Evolutionary conservation across 176 grass and related monocot genomes (phyloP), one percentile per base, ranked within the genome.

Genomic region (Poa annua): DNA sequence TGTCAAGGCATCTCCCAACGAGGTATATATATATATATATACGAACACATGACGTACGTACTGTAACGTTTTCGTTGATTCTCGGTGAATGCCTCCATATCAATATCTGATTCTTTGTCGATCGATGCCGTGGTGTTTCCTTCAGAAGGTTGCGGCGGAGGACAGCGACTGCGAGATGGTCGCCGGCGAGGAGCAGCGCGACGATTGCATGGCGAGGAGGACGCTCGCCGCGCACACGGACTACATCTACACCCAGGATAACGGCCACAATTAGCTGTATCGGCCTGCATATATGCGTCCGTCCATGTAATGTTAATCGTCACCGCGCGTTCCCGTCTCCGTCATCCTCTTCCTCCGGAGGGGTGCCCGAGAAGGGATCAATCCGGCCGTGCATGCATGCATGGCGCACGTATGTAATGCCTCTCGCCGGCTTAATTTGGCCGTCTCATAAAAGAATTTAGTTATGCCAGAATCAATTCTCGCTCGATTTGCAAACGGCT

Each of bases 161-260:
- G 49, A 33, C 3, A n/a, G 3, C 20, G 82, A 71, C 10, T 92
- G 93, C 75, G 80, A 90, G 45, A 74, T 0, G 74, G 77, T 73
- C 5, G 84, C 66, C 25, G 85, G 63, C 11, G 67, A 86, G 53
- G 64, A 87, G 45, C 74, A 74, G 22, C 44, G 52, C 66, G 88
- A 92, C 62, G 89, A 85, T 44, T 96, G 93, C 90, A 34, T 92
- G 61, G 38, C 76, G 80, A 85, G 86, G 80, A 79, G 85, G 79
- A 91, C 88, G 52, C 93, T 96, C 17, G 75, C 15, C 6, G 93
- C 90, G 22, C 93, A 96, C 75, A 92, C 80, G 8, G 93, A 96
- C 78, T 96, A 96, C 88, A 96, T 96, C 83, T 96, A 96, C 89
- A 96, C 93, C 45, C 89, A 94, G 80, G 8, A 82, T 65, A 79